Conservation (phyloP, 805 yeast species). For the Saccharomycopsis babjevae region DNA sequence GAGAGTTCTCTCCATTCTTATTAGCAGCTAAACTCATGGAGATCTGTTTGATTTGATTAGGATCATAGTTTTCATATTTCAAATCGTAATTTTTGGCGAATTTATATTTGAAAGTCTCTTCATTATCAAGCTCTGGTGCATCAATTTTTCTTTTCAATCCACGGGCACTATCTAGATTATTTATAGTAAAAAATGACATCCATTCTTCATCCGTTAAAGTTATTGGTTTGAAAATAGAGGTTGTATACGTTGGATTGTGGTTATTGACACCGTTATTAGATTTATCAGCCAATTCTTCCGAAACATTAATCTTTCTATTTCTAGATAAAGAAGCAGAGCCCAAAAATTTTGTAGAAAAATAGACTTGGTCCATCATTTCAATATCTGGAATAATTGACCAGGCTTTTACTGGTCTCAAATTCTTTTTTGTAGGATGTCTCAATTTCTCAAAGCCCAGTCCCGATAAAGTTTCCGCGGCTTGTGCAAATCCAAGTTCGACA, state of each 20-base stretch:
- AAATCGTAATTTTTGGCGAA: conserved; percentile 77
- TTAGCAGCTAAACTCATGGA: conserved; percentile 48
- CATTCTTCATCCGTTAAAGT: conserved; percentile 63
- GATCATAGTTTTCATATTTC: conserved; percentile 34
- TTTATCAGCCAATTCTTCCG: conserved; percentile 25
- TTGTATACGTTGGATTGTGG: conserved; percentile 31
- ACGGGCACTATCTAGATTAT: conserved; percentile 30
- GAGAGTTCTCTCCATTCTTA: conserved; percentile 45
- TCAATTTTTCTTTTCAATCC: conserved; percentile 37
- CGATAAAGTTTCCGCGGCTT: conserved; percentile 38
- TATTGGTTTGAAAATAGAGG: conserved; percentile 65
- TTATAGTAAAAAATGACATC: conserved; percentile 58
- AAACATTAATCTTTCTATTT: conserved; percentile 17
- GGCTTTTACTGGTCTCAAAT: conserved; percentile 60
- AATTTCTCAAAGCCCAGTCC: conserved; percentile 35
- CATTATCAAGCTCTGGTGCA: conserved; percentile 27
- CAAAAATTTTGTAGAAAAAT: conserved; percentile 49
- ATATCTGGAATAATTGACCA: conserved; percentile 87
- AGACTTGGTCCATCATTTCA: conserved; percentile 76
- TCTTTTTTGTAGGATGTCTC: conserved; percentile 70
- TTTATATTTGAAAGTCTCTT: conserved; percentile 41
- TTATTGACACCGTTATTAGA: conserved; percentile 26
- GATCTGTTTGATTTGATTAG: conserved; percentile 21
- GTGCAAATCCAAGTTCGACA: conserved; percentile 72
- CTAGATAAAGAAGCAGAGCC: conserved; percentile 36